Conservation (phyloP, 495 filamentous ascomycete genomes). For the Penicillium riverlandense region DNA sequence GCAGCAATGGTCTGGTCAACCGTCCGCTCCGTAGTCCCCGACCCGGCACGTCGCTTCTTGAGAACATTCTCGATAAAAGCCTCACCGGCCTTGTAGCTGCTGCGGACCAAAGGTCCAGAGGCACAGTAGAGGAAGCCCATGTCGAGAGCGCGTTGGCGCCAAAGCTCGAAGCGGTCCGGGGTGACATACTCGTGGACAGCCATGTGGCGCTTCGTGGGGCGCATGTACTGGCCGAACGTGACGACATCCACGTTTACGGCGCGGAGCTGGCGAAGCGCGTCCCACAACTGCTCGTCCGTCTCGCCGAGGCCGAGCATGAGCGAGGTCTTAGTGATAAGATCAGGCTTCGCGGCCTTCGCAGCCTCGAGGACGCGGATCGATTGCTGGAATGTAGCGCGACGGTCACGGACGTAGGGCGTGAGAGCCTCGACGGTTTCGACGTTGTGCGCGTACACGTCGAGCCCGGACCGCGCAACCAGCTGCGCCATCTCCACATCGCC, state of each 20-base stretch:
- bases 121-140: constrained; percentile 97
- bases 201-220: constrained; percentile 95
- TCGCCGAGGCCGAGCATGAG: constrained; percentile 96
- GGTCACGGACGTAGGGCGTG: constrained; percentile 84
- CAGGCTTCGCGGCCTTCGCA: constrained; percentile 66
- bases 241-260: constrained; percentile 82
- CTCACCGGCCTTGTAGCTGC: constrained; percentile 95
- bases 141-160: constrained; percentile 83
- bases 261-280: constrained; percentile 72
- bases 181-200: constrained; percentile 91
- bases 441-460: constrained; percentile 97
- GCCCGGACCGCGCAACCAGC: constrained; percentile 73
- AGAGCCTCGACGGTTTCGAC: constrained; percentile 90
- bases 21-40: constrained; percentile 14
- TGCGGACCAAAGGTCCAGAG: constrained; percentile 84
- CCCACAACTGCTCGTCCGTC: constrained; percentile 80
- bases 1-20: constrained; percentile 13
- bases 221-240: constrained; percentile 99
- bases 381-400: constrained; percentile 83
- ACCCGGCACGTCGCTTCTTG: constrained; percentile 63
- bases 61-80: constrained; percentile 98
- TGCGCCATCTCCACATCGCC: constrained; percentile 79
- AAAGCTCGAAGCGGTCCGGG: constrained; percentile 81
- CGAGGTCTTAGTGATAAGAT: constrained; percentile 91
- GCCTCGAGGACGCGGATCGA: constrained; percentile 72